Base-by-base conservation (phyloP, 805 yeast species). In the Zygotorulaspora florentina region DNA sequence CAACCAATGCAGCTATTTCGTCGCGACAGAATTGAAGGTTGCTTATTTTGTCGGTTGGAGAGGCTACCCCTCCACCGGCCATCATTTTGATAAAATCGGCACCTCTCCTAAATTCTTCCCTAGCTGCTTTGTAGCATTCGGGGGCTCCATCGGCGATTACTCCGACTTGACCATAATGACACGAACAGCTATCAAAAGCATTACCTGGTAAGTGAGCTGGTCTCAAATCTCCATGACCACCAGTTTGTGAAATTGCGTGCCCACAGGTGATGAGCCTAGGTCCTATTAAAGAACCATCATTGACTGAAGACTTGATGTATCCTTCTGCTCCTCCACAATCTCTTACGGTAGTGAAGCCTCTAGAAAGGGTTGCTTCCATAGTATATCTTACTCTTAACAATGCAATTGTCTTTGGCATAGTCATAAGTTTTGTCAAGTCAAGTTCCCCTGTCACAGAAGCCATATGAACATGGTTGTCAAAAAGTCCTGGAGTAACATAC, bases 321-420 rank as follows among this genome's bases (percentile, higher is more conserved):
- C 49, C 42, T 35, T 48, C 52, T 4, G 49, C 49, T 25, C 52
- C 52, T 8, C 52, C 52, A 27, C 52, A 48, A 23, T 48, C 52
- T 39, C 52, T 48, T 13, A 48, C 16, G 5, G 52, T 48, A 7
- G 52, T 48, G 29, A 48, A 48, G 9, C 52, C 36, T 16, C 36
- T n/a, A 33, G 16, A 46, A 11, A 47, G 28, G n/a, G 45, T 48
- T 11, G 51, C 40, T 35, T 48, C 49, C 34, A 48, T n/a, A 12
- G 42, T 48, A 23, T 45, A 40, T 23, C 52, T 41, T 26, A 48
- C 40, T 34, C 52, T 45, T 28, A 48, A 18, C 17, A 48, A 30
- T 12, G 49, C 44, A 11, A 33, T 39, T 4, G 52, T 27, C 26
- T 45, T 48, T 9, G 45, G 52, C 49, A 48, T 40, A 28, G 34